phyloP scores from a whole-genome alignment of 2,329 filamentous ascomycete genomes.

The Alternaria conjuncta region DNA sequence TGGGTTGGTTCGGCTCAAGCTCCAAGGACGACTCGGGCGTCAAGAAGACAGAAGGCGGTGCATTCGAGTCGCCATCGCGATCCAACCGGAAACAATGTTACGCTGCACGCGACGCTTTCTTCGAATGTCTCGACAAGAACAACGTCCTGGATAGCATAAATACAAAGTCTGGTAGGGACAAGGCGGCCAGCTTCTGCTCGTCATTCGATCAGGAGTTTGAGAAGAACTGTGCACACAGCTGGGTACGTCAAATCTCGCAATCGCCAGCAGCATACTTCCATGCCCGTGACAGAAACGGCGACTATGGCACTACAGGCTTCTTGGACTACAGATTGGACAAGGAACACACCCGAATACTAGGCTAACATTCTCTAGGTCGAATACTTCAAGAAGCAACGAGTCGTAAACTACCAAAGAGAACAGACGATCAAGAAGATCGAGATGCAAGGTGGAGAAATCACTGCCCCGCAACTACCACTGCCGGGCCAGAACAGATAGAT shows the following conservation, averaged over 20 bases:
- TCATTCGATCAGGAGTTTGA: constrained; percentile 73
- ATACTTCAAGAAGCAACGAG: constrained; percentile 96
- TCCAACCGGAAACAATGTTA: constrained; percentile 84
- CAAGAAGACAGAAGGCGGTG: constrained; percentile 56
- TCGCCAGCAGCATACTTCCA: background rate
- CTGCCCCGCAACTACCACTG: constrained; percentile 43
- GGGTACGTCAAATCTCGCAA: constrained; percentile 67
- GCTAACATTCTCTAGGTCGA: constrained; percentile 68
- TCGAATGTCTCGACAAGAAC: constrained; percentile 82
- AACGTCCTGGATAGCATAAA: constrained; percentile 77
- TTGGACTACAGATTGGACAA: background rate
- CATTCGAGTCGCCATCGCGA: constrained; percentile 82
- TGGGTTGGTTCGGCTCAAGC: constrained; percentile 60
- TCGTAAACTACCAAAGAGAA: constrained; percentile 89
- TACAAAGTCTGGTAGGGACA: constrained; percentile 59
- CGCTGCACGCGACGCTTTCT: constrained; percentile 87
- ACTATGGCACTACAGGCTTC: background rate
- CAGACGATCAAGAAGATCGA: constrained; percentile 61
- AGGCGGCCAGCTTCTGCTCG: constrained; percentile 62
- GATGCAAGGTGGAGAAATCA: constrained; percentile 51
- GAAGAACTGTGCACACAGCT: constrained; percentile 83
- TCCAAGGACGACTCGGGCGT: constrained; percentile 44
- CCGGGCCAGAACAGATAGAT: constrained; percentile 24
- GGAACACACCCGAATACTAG: background rate
- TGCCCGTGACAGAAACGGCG: background rate